Evolutionary conservation across 2,329 filamentous ascomycete genomes (phyloP).

Genomic region (Calonectria leucothoes): DNA sequence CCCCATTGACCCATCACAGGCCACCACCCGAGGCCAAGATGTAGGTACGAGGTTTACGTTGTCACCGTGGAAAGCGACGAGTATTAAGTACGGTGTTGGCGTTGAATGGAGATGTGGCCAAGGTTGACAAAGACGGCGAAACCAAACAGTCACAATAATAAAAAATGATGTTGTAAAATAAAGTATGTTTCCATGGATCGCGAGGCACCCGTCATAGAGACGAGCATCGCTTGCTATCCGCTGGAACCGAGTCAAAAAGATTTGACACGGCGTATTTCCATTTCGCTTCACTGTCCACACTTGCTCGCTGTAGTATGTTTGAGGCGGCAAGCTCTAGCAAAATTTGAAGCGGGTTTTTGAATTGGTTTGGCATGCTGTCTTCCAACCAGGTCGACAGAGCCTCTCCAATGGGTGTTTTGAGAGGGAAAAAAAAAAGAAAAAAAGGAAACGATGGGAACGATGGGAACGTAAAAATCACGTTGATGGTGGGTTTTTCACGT

Average conservation of each 20-base stretch:
- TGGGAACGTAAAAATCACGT: no score
- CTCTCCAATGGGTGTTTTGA: neutral
- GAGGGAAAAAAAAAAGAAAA: neutral
- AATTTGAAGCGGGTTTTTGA: slow-evolving; percentile 65
- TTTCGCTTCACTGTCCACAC: slow-evolving; percentile 79
- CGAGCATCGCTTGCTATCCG: slow-evolving; percentile 45
- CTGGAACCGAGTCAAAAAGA: slow-evolving; percentile 42
- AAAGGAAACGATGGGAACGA: no score
- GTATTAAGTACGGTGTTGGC: slow-evolving; percentile 24
- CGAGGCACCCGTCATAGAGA: slow-evolving; percentile 44
- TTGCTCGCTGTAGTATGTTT: slow-evolving; percentile 66
- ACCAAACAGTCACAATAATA: slow-evolving; percentile 22
- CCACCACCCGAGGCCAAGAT: slow-evolving; percentile 45
- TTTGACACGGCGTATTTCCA: slow-evolving; percentile 51
- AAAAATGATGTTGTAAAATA: slow-evolving; percentile 1
- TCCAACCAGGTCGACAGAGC: neutral
- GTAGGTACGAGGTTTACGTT: slow-evolving; percentile 23
- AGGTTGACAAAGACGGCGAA: neutral
- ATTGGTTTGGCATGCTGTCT: neutral
- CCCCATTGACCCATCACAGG: slow-evolving; percentile 24
- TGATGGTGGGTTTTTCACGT: neutral
- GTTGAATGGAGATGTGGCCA: slow-evolving; percentile 36
- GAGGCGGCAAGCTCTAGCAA: slow-evolving; percentile 76
- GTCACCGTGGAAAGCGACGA: neutral
- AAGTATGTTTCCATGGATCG: slow-evolving; percentile 51